phyloP scores from a whole-genome alignment of 495 filamentous ascomycete genomes.

The Chaetomium cochliodes region DNA sequence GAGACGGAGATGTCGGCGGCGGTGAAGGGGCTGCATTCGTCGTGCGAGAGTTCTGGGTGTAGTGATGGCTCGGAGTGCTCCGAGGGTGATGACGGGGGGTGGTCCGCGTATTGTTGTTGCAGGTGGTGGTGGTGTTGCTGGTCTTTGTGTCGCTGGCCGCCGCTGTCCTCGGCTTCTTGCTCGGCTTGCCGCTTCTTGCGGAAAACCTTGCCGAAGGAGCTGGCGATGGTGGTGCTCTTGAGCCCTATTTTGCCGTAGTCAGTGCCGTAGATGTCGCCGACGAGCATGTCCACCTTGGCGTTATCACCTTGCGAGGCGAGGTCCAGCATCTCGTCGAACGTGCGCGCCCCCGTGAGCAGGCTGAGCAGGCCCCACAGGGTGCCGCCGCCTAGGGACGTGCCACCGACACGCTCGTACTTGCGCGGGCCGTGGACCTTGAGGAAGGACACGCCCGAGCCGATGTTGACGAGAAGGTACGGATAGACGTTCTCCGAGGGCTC shows the following conservation, averaged over 20 bases:
- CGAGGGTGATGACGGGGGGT: slow-evolving; percentile 21
- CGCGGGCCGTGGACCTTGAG: slow-evolving; percentile 91
- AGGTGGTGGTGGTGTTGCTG: slow-evolving; percentile 14
- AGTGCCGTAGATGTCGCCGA: slow-evolving; percentile 96
- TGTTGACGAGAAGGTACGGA: slow-evolving; percentile 96
- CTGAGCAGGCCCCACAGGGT: slow-evolving; percentile 94
- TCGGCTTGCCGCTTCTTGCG: slow-evolving; percentile 75
- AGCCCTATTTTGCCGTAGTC: slow-evolving; percentile 94
- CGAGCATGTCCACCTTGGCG: slow-evolving; percentile 89
- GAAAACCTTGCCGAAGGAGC: slow-evolving; percentile 95
- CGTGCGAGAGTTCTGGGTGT: not conserved
- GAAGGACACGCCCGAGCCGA: slow-evolving; percentile 98
- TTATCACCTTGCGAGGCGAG: slow-evolving; percentile 96
- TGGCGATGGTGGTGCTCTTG: slow-evolving; percentile 90
- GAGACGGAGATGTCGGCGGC: slow-evolving; percentile 54
- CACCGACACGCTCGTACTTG: slow-evolving; percentile 83
- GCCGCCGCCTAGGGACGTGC: slow-evolving; percentile 90
- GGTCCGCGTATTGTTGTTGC: slow-evolving; percentile 20
- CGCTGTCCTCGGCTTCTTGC: slow-evolving; percentile 72
- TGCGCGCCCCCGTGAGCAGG: slow-evolving; percentile 82
- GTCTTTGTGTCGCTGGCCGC: slow-evolving; percentile 58
- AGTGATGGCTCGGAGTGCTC: slow-evolving; percentile 2
- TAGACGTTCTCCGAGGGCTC: slow-evolving; percentile 72
- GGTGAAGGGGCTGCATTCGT: slow-evolving; percentile 40
- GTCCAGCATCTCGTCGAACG: slow-evolving; percentile 92